Conservation (phyloP, 352 stramenopile species). For the Plasmopara muralis region DNA sequence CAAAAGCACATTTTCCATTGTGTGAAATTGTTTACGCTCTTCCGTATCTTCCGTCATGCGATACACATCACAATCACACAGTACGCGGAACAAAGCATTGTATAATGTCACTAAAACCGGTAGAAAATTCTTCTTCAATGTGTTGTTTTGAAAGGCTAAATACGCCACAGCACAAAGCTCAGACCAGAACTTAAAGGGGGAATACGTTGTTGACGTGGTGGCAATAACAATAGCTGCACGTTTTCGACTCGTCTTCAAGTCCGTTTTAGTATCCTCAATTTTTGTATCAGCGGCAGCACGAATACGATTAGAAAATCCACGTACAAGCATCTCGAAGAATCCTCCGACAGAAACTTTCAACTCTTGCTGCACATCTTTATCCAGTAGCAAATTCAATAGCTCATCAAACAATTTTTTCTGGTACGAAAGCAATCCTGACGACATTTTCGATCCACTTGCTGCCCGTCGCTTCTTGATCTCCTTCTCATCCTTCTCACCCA, state of each 20-base stretch:
- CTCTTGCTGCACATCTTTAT: conserved; percentile 21
- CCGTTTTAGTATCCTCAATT: conserved; percentile 62
- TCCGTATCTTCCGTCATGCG: conserved; percentile 82
- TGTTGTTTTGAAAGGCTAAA: conserved; percentile 32
- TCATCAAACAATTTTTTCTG: conserved; percentile 79
- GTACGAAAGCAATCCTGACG: conserved; percentile 56
- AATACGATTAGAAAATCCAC: conserved; percentile 49
- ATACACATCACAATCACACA: conserved; percentile 73
- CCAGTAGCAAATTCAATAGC: conserved; percentile 45
- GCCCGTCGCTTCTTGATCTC: conserved; percentile 46
- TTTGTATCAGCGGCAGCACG: conserved; percentile 52
- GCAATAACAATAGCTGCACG: conserved; percentile 69
- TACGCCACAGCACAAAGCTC: conserved; percentile 67
- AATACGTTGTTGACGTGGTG: conserved; percentile 63
- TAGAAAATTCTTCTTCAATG: conserved; percentile 19
- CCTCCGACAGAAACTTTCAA: conserved; percentile 46
- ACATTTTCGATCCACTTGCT: conserved; percentile 15
- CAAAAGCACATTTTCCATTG: conserved; percentile 70
- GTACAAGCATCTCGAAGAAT: conserved; percentile 61
- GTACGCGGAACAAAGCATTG: conserved; percentile 52
- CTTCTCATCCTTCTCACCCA: conserved; percentile 13
- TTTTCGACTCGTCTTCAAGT: conserved; percentile 73
- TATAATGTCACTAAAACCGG: conserved; percentile 43
- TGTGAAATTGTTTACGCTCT: conserved; percentile 68
- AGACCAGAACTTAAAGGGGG: conserved; percentile 84